Base-by-base conservation (phyloP, 1,139 yeast species). In the Tardiomyces depauwii region DNA sequence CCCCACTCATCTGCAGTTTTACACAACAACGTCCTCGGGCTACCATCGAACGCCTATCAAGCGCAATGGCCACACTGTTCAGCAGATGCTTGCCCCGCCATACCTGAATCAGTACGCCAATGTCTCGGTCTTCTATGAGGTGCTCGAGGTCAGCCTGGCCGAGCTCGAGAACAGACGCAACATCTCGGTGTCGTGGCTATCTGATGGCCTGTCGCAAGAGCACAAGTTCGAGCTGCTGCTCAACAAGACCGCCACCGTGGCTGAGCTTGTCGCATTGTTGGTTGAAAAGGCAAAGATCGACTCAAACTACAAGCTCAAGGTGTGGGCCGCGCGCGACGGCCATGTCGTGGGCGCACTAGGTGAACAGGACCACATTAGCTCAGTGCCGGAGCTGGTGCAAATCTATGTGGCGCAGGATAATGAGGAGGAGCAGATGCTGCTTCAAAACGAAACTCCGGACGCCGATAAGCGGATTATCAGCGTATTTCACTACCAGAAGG, bases 401-500 rank as follows among this genome's bases (percentile, higher is more conserved):
- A 44, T 70, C 1, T 65, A 62, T 45, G 68, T 64, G 2, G 57
- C 65, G n/a, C 40, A 56, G 45, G 54, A 66, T 14, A 63, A 58
- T 10, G 66, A 63, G 4, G 70, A 67, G 44, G 51, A 51, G 49
- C 52, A 19, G 45, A 45, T 13, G 49, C 48, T 2, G 32, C 49
- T 1, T 45, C 49, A 13, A 6, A 13, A 4, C n/a, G 32, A 28
- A 4, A 13, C 13, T 11, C 13, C 32, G 14, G 32, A 13, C 19
- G 14, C 18, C 16, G 46, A 47, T 32, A 40, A 42, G 12, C 62
- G 60, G 45, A 52, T 76, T 33, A 67, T 76, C 6, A 61, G 71
- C 16, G 82, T 79, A 53, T 75, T 80, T 59, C 97, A 91, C 59
- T 91, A 82, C 66, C 76, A 82, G 61, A 84, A 82, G 55, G 86